These are phyloP conservation scores for Trypanosoma scelopori DNA, from an alignment of 208 protist genomes.

Conservation along the genomic window DNA sequence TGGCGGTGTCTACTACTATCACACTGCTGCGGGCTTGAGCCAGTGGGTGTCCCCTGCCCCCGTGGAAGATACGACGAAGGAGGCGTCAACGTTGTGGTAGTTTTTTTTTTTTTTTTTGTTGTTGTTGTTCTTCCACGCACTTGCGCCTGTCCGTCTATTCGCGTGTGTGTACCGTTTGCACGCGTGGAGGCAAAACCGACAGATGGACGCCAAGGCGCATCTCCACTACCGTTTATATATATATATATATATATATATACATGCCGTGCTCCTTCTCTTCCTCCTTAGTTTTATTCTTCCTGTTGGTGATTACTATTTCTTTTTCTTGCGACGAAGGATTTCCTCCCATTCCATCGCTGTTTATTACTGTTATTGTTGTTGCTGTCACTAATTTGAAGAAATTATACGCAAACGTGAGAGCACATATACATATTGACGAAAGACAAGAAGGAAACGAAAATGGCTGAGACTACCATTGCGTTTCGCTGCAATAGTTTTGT, in stretches of 20 bases:
- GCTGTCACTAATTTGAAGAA: background rate
- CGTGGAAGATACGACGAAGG: background rate
- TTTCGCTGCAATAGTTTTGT: constrained; percentile 89
- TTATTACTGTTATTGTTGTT: constrained; percentile 4
- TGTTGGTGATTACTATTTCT: too few relatives aligned
- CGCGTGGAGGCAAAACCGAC: too few relatives aligned
- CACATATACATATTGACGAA: constrained; percentile 10
- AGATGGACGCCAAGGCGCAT: too few relatives aligned
- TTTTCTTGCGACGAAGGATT: background rate
- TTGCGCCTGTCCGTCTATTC: background rate
- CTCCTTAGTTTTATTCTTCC: constrained; percentile 13
- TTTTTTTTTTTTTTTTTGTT: constrained; percentile 4
- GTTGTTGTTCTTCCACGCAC: background rate
- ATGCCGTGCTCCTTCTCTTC: background rate
- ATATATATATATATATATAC: background rate
- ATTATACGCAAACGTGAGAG: background rate
- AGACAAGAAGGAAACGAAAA: constrained; percentile 21
- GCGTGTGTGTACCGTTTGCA: too few relatives aligned
- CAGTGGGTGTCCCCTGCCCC: constrained; percentile 21
- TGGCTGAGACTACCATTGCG: constrained; percentile 87
- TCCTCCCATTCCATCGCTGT: constrained; percentile 19
- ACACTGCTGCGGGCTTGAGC: constrained; percentile 17
- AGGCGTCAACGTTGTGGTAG: background rate
- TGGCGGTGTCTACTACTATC: constrained; percentile 23
- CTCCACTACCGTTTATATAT: too few relatives aligned